Conservation (phyloP, 306 rosid genomes). For the Malus sieversii region DNA sequence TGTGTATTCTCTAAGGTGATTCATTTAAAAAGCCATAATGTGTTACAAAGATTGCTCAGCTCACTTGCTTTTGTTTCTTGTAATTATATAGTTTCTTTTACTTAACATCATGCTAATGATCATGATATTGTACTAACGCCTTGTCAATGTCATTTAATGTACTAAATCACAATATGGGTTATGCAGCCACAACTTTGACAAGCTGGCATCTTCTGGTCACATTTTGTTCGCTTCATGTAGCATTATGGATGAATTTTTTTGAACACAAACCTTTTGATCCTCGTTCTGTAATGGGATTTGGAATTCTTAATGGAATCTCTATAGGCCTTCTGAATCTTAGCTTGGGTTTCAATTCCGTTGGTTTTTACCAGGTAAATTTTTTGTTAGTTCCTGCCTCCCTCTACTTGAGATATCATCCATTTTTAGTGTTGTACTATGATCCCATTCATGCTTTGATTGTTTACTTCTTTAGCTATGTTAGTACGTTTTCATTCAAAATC, state of each 20-base stretch:
- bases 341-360: constrained; percentile 95
- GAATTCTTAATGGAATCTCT: constrained; percentile 90
- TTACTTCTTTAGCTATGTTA: background rate
- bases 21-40: no score
- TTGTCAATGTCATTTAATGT: background rate
- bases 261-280: constrained; percentile 93
- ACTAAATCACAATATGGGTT: background rate
- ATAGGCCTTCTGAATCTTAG: constrained; percentile 97
- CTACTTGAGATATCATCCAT: background rate
- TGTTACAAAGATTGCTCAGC: no score
- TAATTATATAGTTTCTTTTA: no score
- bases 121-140: no score
- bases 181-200: constrained; percentile 90
- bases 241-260: constrained; percentile 76
- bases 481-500: background rate
- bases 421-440: background rate
- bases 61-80: no score
- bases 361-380: constrained; percentile 77
- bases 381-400: background rate
- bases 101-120: no score
- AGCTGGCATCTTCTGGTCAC: constrained; percentile 99
- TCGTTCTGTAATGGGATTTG: constrained; percentile 90
- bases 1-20: background rate
- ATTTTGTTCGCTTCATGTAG: constrained; percentile 91
- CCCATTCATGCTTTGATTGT: background rate